These are phyloP conservation scores for Cercospora brassicicola DNA, from an alignment of 2,329 filamentous ascomycete genomes.

Conservation along the genomic window DNA sequence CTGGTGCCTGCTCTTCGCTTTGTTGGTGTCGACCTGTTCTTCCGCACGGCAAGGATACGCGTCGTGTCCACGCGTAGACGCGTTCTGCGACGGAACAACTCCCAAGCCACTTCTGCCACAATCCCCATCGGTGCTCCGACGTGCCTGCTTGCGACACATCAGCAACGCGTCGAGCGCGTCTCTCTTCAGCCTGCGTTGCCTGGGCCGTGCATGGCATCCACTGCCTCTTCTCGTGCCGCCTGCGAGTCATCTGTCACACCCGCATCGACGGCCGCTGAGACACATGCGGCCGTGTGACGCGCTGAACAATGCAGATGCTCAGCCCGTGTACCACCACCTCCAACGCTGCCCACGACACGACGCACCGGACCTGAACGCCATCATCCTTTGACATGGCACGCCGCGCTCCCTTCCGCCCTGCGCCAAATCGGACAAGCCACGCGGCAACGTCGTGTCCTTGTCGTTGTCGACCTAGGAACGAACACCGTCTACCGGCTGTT, in stretches of 20 bases:
- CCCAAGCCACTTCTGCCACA: too few species aligned
- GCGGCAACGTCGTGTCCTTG: neutral
- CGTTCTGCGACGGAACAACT: too few species aligned
- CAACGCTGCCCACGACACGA: neutral
- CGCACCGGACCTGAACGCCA: neutral
- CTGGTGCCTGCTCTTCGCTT: too few species aligned
- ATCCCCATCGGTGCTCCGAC: neutral
- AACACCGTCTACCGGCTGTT: neutral
- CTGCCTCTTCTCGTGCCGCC: slow-evolving; percentile 18
- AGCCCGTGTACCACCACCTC: neutral
- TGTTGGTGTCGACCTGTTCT: too few species aligned
- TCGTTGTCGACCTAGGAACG: neutral
- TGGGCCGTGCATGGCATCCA: neutral
- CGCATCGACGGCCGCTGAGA: neutral
- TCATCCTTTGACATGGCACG: neutral
- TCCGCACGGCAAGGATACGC: too few species aligned
- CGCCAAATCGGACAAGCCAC: slow-evolving; percentile 3
- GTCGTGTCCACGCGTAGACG: neutral
- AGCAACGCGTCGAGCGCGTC: neutral
- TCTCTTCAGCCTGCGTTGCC: neutral
- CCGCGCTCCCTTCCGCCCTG: neutral
- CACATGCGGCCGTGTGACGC: slow-evolving; percentile 10
- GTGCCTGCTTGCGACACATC: neutral
- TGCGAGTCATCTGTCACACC: slow-evolving; percentile 31
- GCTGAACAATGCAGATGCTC: slow-evolving; percentile 9